Percentiles rank a stretch among this genome's conserved stretches.
Conservation (phyloP, 768 basidiomycete genomes). For the Auriscalpium vulgare region DNA sequence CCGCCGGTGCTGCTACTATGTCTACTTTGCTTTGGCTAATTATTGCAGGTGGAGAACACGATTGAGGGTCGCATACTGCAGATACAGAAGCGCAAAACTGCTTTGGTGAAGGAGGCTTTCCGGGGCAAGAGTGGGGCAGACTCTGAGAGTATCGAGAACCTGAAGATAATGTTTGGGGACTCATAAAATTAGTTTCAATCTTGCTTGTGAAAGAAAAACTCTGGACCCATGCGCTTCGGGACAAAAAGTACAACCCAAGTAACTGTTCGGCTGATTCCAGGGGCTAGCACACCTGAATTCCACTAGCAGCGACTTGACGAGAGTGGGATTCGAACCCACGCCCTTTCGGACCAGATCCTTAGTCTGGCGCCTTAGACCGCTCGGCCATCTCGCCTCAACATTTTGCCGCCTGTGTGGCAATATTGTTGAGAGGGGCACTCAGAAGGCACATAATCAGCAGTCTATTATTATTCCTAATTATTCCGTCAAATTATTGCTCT, state of each 20-base stretch:
- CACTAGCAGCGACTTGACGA: too few species aligned
- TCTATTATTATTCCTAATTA: not conserved
- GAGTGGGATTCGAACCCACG: conserved; percentile 48
- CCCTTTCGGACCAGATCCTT: conserved; percentile 49
- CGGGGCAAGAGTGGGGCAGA: conserved; percentile 46
- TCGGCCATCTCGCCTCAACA: conserved; percentile 69
- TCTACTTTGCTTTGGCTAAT: not conserved
- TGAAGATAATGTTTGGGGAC: conserved; percentile 81
- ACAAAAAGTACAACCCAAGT: too few species aligned
- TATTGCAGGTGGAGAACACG: conserved; percentile 54
- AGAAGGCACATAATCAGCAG: not conserved
- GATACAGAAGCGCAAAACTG: conserved; percentile 82
- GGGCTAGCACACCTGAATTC: too few species aligned
- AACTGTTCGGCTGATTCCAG: too few species aligned
- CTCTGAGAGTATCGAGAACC: conserved; percentile 70
- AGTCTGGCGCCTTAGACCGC: conserved; percentile 88
- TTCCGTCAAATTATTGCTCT: not conserved
- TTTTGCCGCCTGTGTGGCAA: too few species aligned
- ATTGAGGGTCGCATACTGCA: conserved; percentile 74
- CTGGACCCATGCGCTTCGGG: too few species aligned
- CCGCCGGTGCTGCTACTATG: not conserved
- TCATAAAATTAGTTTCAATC: too few species aligned
- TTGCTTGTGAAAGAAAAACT: too few species aligned
- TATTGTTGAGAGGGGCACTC: too few species aligned
- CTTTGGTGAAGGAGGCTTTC: conserved; percentile 81